A percentile compares a stretch with the other conserved stretches of the same genome.
These are phyloP conservation scores for Fragilariopsis cylindrus DNA, from an alignment of 108 stramenopile species.

Conservation along the genomic window DNA sequence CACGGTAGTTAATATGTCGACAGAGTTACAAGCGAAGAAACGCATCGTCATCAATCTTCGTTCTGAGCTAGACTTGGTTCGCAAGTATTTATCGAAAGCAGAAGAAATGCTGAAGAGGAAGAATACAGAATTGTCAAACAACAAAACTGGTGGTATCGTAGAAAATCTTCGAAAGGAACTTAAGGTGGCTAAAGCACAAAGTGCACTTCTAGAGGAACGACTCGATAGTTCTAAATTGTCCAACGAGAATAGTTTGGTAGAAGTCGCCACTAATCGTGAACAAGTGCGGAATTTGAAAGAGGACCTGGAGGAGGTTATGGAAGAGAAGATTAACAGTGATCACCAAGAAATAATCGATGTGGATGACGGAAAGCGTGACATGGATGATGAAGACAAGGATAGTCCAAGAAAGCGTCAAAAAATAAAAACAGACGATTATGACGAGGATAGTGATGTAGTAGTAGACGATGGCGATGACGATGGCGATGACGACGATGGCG, in stretches of 20 bases:
- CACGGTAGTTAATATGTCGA: too few relatives aligned
- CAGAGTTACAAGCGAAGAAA: too few relatives aligned
- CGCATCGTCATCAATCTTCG: too few relatives aligned
- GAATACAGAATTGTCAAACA: background rate
- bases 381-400: background rate
- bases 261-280: conserved; percentile 9
- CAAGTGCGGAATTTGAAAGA: background rate
- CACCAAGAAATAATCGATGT: background rate
- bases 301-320: conserved; percentile 2
- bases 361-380: conserved; percentile 8
- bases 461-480: background rate
- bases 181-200: background rate
- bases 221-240: background rate
- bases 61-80: too few relatives aligned
- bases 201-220: background rate
- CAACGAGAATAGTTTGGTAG: background rate
- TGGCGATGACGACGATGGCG: too few relatives aligned
- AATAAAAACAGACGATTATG: background rate
- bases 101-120: too few relatives aligned
- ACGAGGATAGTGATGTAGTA: background rate
- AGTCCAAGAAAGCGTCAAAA: conserved; percentile 12
- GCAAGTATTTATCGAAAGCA: too few relatives aligned
- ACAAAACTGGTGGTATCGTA: background rate
- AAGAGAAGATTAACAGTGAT: background rate
- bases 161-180: background rate